Base-by-base conservation (phyloP, 2,329 filamentous ascomycete species). In the Furcasterigmium sp. region DNA sequence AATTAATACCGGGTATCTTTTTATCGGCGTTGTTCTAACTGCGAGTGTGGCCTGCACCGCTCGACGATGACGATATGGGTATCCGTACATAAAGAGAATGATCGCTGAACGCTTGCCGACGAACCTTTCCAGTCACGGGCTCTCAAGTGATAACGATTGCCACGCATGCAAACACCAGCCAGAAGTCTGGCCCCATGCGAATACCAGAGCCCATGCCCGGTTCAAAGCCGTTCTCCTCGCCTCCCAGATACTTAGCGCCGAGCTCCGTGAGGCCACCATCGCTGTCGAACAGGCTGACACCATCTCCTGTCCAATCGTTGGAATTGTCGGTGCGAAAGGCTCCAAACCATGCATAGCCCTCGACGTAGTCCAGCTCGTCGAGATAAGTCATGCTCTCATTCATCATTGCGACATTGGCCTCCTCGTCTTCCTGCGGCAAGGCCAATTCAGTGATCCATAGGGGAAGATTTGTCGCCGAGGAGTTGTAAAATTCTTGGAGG, bases 371-470 rank as follows among this genome's bases (percentile, higher is more conserved):
- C 0, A 55, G 49, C 0, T 43, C 45, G 6, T 69, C 66, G 5
- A 69, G 52, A 38, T 62, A 63, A 0, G 46, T 21, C 11, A 69
- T 46, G 28, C 60, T 64, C 46, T 66, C 51, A 28, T 65, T 68
- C 62, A 69, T 62, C 66, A 69, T 69, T 3, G 54, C 46, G 3
- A 63, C 41, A 1, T 63, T 68, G 2, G 53, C 55, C 3, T 62
- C 59, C 3, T 57, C 53, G 6, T 57, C 50, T 11, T 47, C 54
- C 44, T 67, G 53, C 1, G 64, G 60, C 1, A 70, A 47, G 3
- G 61, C 67, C 51, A 70, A 55, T 40, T 70, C 67, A 0, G 63
- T 69, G 38, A 70, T 52, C 66, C 66, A 69, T 37, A 62, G 58
- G 20, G 42, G 47, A 6, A 62, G 30, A 11, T 49, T 41, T 2